Base-by-base conservation (phyloP, 768 basidiomycete genomes). In the Pleurotus giganteus region DNA sequence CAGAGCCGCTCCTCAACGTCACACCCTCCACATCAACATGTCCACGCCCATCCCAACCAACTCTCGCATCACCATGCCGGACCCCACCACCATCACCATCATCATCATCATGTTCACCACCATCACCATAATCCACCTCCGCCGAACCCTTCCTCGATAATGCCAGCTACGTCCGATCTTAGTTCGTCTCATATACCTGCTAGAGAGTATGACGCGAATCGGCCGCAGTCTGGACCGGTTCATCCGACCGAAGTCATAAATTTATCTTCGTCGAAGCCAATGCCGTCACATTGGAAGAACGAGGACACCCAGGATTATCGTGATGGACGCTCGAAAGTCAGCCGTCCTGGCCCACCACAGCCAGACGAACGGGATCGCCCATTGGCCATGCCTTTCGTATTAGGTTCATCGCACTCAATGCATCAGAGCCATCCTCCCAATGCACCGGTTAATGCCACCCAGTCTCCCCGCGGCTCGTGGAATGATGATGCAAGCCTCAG, bases 161-260 rank as follows among this genome's bases (percentile, higher is more conserved):
- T 57, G 54, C 15, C 31, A 28, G 49, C 28, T 19, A 34, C 51
- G 6, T 21, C 45, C 11, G 39, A 21, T 5, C 46, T 56, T 13
- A 59, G 58, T 34, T 49, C 58, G 4, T 49, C 31, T 21, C 34
- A 51, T 47, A 32, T 54, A 9, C 44, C 58, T 26, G 23, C 42
- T 21, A 42, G 68, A 55, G 75, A 74, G 24, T 74, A 67, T 26
- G 73, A 70, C 15, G 60, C 63, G 32, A 62, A 55, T 39, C 71
- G 70, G 29, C 65, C 74, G 4, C 73, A 71, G 23, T 65, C 66
- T 31, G 67, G 66, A 1, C 74, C 67, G 28, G 63, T 68, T 47
- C 66, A 79, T 58, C 74, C 76, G 8, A 76, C 80, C 17, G 83
- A 84, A 56, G 69, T 81, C 42, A 79, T 84, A 39, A 82, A 75